Evolutionary conservation across 2,329 filamentous ascomycete genomes (phyloP).

Genomic region (Westerdykella ornata): DNA sequence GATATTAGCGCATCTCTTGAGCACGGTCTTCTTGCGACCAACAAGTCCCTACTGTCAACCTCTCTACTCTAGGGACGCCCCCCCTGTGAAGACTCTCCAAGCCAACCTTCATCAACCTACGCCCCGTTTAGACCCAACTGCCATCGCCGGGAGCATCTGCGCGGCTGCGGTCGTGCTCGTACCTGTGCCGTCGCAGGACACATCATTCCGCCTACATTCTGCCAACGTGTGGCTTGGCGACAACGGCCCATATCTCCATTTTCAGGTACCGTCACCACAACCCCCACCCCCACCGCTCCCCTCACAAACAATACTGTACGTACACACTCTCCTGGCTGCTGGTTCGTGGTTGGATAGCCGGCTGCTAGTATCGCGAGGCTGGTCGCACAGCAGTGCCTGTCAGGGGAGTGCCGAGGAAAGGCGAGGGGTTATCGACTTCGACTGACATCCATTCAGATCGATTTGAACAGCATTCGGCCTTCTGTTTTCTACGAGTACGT

Average conservation of each 20-base stretch:
- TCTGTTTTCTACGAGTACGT: too few species aligned
- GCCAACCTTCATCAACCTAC: conserved; percentile 10
- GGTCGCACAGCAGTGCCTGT: conserved; percentile 15
- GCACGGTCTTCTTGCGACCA: conserved; percentile 22
- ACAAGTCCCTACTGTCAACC: conserved; percentile 23
- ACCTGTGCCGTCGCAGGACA: conserved; percentile 26
- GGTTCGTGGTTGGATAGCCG: conserved; percentile 9
- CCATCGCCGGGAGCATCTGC: conserved; percentile 4
- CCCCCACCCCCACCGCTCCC: conserved; percentile 9
- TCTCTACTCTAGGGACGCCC: conserved; percentile 10
- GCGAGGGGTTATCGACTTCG: conserved; percentile 26
- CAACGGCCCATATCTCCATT: conserved; percentile 20
- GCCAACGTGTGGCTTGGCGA: conserved; percentile 29
- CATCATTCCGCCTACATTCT: conserved; percentile 24
- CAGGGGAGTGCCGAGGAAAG: conserved; percentile 19
- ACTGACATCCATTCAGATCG: conserved; percentile 26
- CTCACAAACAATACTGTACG: too few species aligned
- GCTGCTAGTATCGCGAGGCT: conserved; percentile 6
- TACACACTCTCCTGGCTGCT: conserved; percentile 7
- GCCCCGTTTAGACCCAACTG: conserved; percentile 2
- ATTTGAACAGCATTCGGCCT: too few species aligned
- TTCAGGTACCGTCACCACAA: conserved; percentile 19
- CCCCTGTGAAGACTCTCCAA: conserved; percentile 15
- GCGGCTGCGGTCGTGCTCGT: conserved; percentile 12
- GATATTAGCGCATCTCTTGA: conserved; percentile 23